phyloP scores from a whole-genome alignment of 257 asterid species.

The Osmanthus fragrans region DNA sequence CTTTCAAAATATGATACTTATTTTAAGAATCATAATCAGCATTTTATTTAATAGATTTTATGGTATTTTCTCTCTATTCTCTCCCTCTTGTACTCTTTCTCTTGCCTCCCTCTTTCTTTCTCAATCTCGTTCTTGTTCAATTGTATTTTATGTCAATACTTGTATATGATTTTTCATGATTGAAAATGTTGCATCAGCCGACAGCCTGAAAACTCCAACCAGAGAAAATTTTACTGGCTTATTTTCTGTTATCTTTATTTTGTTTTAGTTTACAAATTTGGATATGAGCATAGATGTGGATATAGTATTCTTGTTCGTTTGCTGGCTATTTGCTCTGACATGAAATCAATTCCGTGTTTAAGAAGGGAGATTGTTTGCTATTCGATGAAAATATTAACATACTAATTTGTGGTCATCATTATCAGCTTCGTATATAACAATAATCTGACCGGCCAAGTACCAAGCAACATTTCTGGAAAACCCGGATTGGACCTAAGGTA shows the following conservation, averaged over 20 bases:
- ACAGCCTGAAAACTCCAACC: neutral
- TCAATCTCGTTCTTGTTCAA: too few relatives aligned
- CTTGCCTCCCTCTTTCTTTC: too few relatives aligned
- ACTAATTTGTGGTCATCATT: neutral
- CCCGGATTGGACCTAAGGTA: slow-evolving; percentile 65
- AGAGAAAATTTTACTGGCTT: neutral
- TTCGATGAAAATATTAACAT: neutral
- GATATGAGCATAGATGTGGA: neutral
- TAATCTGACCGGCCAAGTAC: slow-evolving; percentile 84
- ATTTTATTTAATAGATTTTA: too few relatives aligned
- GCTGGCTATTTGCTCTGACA: neutral
- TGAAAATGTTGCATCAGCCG: neutral
- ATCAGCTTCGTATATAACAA: slow-evolving; percentile 80
- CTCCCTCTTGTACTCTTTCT: too few relatives aligned
- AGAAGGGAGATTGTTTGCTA: neutral
- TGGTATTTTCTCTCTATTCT: too few relatives aligned
- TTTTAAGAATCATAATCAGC: too few relatives aligned
- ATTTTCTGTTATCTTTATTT: neutral
- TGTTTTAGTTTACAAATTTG: neutral
- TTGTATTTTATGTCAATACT: too few relatives aligned
- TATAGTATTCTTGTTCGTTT: neutral
- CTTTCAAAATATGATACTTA: too few relatives aligned
- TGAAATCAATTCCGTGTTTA: neutral
- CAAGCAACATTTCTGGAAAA: slow-evolving; percentile 54
- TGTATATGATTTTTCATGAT: too few relatives aligned